Evolutionary conservation across 2,329 filamentous ascomycete genomes (phyloP).

Genomic region (Fusarium miscanthi): DNA sequence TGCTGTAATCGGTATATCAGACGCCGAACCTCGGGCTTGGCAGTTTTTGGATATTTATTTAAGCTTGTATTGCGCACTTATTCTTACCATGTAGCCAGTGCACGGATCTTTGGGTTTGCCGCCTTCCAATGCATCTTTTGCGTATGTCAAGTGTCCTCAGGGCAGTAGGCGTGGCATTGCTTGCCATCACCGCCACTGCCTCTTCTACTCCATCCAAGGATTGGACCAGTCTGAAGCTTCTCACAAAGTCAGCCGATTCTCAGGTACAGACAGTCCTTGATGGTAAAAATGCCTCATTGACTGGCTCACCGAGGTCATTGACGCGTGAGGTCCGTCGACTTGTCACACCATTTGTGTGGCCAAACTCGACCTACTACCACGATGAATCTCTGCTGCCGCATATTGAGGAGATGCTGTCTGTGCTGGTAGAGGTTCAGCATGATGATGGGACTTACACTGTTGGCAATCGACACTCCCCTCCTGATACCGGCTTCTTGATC

Average conservation of each 20-base stretch:
- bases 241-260: neutral
- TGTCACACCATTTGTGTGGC: conserved; percentile 12
- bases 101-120: too few relatives aligned
- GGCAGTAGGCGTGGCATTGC: neutral
- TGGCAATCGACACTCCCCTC: conserved; percentile 18
- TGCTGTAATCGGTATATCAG: conserved; percentile 4
- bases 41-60: neutral
- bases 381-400: conserved; percentile 4
- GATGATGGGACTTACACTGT: conserved; percentile 11
- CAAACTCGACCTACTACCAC: conserved; percentile 11
- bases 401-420: conserved; percentile 10
- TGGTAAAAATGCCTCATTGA: conserved; percentile 3
- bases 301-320: conserved; percentile 4
- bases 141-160: neutral
- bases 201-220: neutral
- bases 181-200: neutral
- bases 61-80: neutral
- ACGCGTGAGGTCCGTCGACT: conserved; percentile 12
- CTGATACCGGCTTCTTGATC: conserved; percentile 19
- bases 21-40: conserved; percentile 26
- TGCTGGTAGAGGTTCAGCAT: conserved; percentile 1
- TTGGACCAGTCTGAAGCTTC: conserved; percentile 3
- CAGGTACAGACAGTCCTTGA: neutral
- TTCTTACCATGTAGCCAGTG: neutral
- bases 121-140: neutral